Evolutionary conservation across 2,329 filamentous ascomycete genomes (phyloP).

Genomic region (Xylariales sp.): DNA sequence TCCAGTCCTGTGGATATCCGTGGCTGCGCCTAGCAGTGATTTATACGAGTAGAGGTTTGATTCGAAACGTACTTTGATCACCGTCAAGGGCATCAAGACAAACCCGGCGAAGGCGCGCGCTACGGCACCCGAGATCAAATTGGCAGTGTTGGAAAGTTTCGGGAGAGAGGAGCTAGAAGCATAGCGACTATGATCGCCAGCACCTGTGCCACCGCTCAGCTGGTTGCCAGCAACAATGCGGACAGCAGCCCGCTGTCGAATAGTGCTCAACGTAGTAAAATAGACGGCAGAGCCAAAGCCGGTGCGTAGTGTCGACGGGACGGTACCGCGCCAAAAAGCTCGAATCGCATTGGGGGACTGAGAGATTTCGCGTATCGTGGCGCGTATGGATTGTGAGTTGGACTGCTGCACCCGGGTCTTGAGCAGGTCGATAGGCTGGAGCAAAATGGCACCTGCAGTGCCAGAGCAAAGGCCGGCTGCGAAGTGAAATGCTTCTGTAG

Average conservation of each 20-base stretch:
- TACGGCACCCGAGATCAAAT: constrained; percentile 77
- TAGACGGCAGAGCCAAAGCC: constrained; percentile 92
- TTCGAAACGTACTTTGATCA: constrained; percentile 96
- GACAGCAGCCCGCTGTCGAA: constrained; percentile 65
- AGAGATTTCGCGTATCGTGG: constrained; percentile 67
- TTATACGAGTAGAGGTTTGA: constrained; percentile 80
- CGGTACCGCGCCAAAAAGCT: constrained; percentile 85
- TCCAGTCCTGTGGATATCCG: constrained; percentile 68
- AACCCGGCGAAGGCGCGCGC: constrained; percentile 86
- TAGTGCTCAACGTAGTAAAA: constrained; percentile 80
- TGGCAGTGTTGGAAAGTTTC: constrained; percentile 77
- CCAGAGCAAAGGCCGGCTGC: constrained; percentile 83
- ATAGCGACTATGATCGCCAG: constrained; percentile 11
- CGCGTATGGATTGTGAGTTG: constrained; percentile 61
- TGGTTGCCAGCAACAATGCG: constrained; percentile 16
- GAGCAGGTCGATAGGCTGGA: constrained; percentile 92
- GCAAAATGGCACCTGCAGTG: constrained; percentile 78
- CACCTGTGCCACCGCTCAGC: constrained; percentile 13
- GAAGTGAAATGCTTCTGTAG: constrained; percentile 79
- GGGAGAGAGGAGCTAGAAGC: constrained; percentile 80
- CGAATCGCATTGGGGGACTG: constrained; percentile 58
- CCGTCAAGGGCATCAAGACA: constrained; percentile 90
- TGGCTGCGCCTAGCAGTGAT: constrained; percentile 67
- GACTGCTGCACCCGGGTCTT: constrained; percentile 96
- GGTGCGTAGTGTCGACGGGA: constrained; percentile 89